Evolutionary conservation across 805 yeast genomes (phyloP), one percentile per base, ranked within the genome.

Genomic region (Huiozyma naganishii): DNA sequence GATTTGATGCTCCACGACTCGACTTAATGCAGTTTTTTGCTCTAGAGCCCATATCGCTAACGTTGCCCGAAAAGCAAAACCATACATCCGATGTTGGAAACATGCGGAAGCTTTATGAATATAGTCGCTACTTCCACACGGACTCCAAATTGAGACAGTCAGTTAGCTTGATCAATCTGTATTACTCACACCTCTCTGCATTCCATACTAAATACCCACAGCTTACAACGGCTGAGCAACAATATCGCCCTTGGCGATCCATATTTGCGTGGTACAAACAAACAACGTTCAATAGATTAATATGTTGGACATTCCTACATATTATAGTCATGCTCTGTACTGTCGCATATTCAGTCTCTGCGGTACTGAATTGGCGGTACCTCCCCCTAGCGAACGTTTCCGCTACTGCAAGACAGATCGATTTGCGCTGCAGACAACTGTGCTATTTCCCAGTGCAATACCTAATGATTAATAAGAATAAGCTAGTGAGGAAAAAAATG

Each of bases 361-460:
- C 27, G 5, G 27, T 53, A 2, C 42, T 61, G 17, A 57, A 53
- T 41, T 45, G 47, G 45, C 39, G 42, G 5, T 39, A 36, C 6
- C 39, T 54, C 6, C 49, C 54, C 8, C 39, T 59, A 28, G 54
- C 52, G 1, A 51, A 41, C 23, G 29, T 68, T 0, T 80, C 85
- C 11, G 81, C 80, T 3, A 72, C 83, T 1, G 79, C 86, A 5
- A 79, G 79, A 53, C 97, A 90, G 58, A 65, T 88, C 1, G 95
- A 87, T 57, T 64, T 87, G 29, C 65, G 96, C 38, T 63, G 84
- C 10, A 80, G 78, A 48, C 96, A 89, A 52, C 59, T 86, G 11
- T 76, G 84, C 51, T 80, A 76, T 53, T 76, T 88, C 52, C 97
- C 97, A 0, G 70, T 76, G 2, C 97, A 89, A 56, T 85, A 83